Evolutionary conservation across 208 protist species (phyloP).

Genomic region (Leishmania guyanensis): DNA sequence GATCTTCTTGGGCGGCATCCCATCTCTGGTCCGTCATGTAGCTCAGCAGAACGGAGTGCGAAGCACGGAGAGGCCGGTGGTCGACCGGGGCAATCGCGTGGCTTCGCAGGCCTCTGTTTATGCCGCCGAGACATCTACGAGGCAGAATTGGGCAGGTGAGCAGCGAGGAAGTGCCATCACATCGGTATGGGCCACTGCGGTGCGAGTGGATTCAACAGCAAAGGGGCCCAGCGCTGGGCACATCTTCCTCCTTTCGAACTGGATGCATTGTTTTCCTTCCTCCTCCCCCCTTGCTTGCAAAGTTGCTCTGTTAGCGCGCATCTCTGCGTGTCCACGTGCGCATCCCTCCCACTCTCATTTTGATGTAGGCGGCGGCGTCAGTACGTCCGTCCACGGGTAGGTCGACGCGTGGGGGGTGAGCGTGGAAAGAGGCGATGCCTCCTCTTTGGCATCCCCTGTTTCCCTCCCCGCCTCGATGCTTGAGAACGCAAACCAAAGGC

Average conservation of each 20-base stretch:
- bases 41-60: neutral
- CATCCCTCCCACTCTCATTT: constrained; percentile 3
- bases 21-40: neutral
- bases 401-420: too few species aligned
- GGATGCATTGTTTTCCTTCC: neutral
- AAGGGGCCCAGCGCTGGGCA: neutral
- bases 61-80: neutral
- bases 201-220: neutral
- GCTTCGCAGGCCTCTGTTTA: neutral
- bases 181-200: neutral
- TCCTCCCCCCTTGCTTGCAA: neutral
- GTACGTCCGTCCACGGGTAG: neutral
- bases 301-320: neutral
- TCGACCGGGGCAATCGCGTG: neutral
- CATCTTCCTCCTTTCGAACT: too few species aligned
- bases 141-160: neutral
- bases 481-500: neutral
- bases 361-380: neutral
- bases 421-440: neutral
- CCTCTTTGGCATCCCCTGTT: neutral
- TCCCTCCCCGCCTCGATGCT: neutral
- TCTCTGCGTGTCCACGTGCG: neutral
- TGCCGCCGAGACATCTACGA: neutral
- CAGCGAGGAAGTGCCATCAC: neutral
- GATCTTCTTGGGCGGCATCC: neutral